Conservation (phyloP, 345 rosid genomes). For the Xanthoceras sorbifolium region DNA sequence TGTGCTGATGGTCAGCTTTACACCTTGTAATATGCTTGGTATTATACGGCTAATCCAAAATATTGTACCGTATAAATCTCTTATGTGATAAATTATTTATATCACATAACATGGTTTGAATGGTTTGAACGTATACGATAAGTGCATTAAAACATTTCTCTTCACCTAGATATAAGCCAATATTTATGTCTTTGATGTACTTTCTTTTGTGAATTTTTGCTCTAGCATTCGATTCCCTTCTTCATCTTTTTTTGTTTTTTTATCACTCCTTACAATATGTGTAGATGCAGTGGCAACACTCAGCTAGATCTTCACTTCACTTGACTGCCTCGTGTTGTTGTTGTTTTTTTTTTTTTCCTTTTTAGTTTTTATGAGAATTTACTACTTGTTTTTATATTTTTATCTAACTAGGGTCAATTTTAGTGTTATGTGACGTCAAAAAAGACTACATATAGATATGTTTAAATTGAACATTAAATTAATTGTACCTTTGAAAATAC, state of each 20-base stretch:
- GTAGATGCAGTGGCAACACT: neutral
- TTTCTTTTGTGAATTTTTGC: constrained; percentile 13
- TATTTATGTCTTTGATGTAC: constrained; percentile 22
- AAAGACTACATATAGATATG: too few species aligned
- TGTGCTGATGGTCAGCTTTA: too few species aligned
- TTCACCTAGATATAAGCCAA: constrained; percentile 7
- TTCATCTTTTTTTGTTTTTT: too few species aligned
- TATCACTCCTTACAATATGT: neutral
- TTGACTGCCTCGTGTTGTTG: neutral
- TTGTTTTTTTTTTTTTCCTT: too few species aligned
- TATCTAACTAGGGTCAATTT: neutral
- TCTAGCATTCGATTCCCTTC: neutral
- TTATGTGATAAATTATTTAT: too few species aligned
- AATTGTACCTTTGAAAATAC: neutral
- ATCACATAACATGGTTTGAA: too few species aligned
- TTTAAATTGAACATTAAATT: too few species aligned
- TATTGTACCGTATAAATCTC: too few species aligned
- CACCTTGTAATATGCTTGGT: too few species aligned
- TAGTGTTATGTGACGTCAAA: neutral
- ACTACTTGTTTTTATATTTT: neutral
- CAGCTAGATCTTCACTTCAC: neutral
- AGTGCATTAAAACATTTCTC: too few species aligned
- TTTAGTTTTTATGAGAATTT: neutral
- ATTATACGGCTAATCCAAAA: too few species aligned
- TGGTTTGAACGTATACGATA: too few species aligned